Base-by-base conservation (phyloP, 768 basidiomycete species). In the Leccinellum luteum region DNA sequence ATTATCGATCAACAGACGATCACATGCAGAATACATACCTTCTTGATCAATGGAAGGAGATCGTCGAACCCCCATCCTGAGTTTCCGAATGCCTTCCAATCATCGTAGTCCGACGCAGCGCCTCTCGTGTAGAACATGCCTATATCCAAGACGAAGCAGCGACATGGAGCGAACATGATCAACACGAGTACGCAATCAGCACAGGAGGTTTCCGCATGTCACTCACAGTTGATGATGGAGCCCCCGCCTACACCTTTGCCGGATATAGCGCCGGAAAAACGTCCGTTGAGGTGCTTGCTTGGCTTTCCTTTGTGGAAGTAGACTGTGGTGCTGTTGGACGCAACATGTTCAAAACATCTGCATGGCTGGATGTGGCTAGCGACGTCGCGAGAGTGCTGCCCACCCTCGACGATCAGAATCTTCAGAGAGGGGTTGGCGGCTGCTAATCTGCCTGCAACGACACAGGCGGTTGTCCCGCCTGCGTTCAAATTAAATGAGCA, bases 61-160 rank as follows among this genome's bases (percentile, higher is more conserved):
- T 82, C 73, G 47, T 76, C 73, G 0, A 82, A 81, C 12, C 83
- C 76, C 86, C 86, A 88, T 4, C 85, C 85, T 3, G 78, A 69
- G 64, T 86, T 86, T 4, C 74, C 74, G 31, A 80, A 68, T 2
- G 73, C 64, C 3, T 43, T 61, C 86, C 85, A 87, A 51, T 82
- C 82, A 61, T 88, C 83, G 55, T 81, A 86, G 64, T 88, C 86
- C 0, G 84, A 85, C 1, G 82, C 79, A 21, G 81, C 69, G 6
- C 83, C 79, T 17, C 86, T 79, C 1, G 77, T 81, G 61, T 86
- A 87, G 74, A 82, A 76, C 65, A 76, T 75, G 49, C 13, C 49
- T 50, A 9, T 21, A 34, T 13, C 45, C 12, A 17, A 8, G 30
- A 27, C 43, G 2, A 48, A 30, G 25, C 6, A 5, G 2, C 15